Evolutionary conservation across 352 stramenopile genomes (phyloP).

Genomic region (Phytophthora pinifolia): DNA sequence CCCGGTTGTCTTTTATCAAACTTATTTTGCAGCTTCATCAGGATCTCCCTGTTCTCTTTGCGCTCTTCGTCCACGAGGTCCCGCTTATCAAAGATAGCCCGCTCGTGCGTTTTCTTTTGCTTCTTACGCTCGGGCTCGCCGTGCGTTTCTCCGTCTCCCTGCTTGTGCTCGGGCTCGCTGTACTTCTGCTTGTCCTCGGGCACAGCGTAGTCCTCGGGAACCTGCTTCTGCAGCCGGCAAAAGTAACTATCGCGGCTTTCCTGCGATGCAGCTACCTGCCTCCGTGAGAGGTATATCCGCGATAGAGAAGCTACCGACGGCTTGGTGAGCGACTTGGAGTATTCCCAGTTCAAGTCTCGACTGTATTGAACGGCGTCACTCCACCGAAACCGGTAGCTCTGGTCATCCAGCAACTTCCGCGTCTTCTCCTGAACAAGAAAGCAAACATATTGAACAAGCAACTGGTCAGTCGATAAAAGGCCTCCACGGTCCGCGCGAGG

Average conservation of each 20-base stretch:
- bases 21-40: slow-evolving; percentile 34
- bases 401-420: slow-evolving; percentile 40
- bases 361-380: slow-evolving; percentile 54
- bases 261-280: slow-evolving; percentile 1
- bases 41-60: slow-evolving; percentile 38
- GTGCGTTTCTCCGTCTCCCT: slow-evolving; percentile 25
- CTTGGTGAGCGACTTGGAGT: slow-evolving; percentile 42
- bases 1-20: slow-evolving; percentile 9
- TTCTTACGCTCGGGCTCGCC: slow-evolving; percentile 28
- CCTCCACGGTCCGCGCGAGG: not conserved
- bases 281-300: too few species aligned
- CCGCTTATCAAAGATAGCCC: slow-evolving; percentile 22
- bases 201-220: slow-evolving; percentile 49
- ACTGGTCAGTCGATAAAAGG: slow-evolving; percentile 1
- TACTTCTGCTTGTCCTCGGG: slow-evolving; percentile 36
- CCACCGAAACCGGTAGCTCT: slow-evolving; percentile 49
- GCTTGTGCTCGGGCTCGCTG: slow-evolving; percentile 1
- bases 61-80: slow-evolving; percentile 38
- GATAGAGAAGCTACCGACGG: slow-evolving; percentile 8
- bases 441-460: not conserved
- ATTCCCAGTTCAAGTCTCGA: slow-evolving; percentile 40
- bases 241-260: slow-evolving; percentile 41
- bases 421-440: too few species aligned
- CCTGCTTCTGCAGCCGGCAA: slow-evolving; percentile 41
- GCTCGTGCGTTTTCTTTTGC: slow-evolving; percentile 26